Conservation (phyloP, 305 asterid species). For the Nicotiana rustica region DNA sequence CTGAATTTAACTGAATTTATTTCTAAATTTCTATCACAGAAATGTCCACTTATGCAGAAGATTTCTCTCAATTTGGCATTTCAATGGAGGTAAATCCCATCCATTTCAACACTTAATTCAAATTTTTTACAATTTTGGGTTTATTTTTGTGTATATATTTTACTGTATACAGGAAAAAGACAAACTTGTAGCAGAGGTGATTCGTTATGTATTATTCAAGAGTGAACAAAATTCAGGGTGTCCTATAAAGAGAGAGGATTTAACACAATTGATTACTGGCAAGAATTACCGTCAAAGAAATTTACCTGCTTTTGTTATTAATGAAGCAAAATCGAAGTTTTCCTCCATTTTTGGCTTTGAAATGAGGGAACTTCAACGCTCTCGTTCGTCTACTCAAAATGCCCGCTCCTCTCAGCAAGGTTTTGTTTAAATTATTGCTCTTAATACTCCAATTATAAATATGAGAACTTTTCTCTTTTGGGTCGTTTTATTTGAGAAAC, state of each 20-base stretch:
- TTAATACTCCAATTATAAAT: background rate
- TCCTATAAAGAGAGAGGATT: slow-evolving; percentile 84
- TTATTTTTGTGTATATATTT: background rate
- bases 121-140: background rate
- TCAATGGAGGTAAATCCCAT: slow-evolving; percentile 40
- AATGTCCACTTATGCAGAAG: slow-evolving; percentile 41
- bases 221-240: slow-evolving; percentile 77
- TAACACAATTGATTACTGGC: slow-evolving; percentile 72
- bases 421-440: background rate
- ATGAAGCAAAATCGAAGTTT: slow-evolving; percentile 73
- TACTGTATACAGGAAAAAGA: slow-evolving; percentile 66
- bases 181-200: slow-evolving; percentile 75
- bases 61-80: slow-evolving; percentile 43
- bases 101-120: background rate
- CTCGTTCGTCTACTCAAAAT: slow-evolving; percentile 55
- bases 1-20: background rate
- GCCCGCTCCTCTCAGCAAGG: slow-evolving; percentile 34
- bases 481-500: too few relatives aligned
- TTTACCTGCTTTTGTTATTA: slow-evolving; percentile 74
- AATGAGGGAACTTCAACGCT: slow-evolving; percentile 81
- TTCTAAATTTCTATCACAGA: background rate
- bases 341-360: slow-evolving; percentile 80
- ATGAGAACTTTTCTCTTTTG: too few relatives aligned
- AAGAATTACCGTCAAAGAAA: slow-evolving; percentile 72
- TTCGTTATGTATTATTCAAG: slow-evolving; percentile 81